Evolutionary conservation across 2,329 filamentous ascomycete genomes (phyloP).

Genomic region (Aspergillus fischeri): DNA sequence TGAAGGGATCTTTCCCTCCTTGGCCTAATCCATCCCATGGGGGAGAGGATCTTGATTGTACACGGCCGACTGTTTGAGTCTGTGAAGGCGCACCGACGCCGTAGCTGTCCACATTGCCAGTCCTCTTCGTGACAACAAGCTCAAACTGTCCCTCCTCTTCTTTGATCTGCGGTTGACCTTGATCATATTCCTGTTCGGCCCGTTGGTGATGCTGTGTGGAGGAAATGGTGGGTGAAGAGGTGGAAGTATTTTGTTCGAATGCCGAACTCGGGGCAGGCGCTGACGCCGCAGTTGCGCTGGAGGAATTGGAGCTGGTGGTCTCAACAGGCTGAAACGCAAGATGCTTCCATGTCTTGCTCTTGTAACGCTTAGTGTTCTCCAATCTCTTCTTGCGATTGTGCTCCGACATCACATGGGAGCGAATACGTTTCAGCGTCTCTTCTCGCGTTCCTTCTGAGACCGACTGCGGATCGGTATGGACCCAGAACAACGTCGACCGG

Average conservation of each 20-base stretch:
- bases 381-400: slow-evolving; percentile 40
- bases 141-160: slow-evolving; percentile 11
- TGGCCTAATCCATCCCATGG: slow-evolving; percentile 28
- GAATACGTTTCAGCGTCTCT: slow-evolving; percentile 39
- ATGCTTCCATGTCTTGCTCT: slow-evolving; percentile 36
- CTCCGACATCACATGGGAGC: slow-evolving; percentile 42
- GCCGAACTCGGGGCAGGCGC: not conserved
- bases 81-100: slow-evolving; percentile 11
- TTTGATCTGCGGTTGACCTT: slow-evolving; percentile 6
- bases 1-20: slow-evolving; percentile 35
- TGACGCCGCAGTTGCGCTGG: slow-evolving; percentile 4
- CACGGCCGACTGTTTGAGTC: slow-evolving; percentile 6
- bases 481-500: slow-evolving; percentile 39
- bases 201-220: slow-evolving; percentile 6
- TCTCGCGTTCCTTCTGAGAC: slow-evolving; percentile 35
- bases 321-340: slow-evolving; percentile 32
- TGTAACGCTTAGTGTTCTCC: slow-evolving; percentile 38
- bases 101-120: slow-evolving; percentile 10
- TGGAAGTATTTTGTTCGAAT: not conserved
- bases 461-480: slow-evolving; percentile 35
- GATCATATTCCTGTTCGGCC: slow-evolving; percentile 3
- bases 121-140: slow-evolving; percentile 5
- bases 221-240: not conserved
- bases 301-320: slow-evolving; percentile 16
- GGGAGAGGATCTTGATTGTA: slow-evolving; percentile 3